These are phyloP conservation scores for Colletotrichum endophyticum DNA, from an alignment of 2,329 filamentous ascomycete species.

Conservation along the genomic window DNA sequence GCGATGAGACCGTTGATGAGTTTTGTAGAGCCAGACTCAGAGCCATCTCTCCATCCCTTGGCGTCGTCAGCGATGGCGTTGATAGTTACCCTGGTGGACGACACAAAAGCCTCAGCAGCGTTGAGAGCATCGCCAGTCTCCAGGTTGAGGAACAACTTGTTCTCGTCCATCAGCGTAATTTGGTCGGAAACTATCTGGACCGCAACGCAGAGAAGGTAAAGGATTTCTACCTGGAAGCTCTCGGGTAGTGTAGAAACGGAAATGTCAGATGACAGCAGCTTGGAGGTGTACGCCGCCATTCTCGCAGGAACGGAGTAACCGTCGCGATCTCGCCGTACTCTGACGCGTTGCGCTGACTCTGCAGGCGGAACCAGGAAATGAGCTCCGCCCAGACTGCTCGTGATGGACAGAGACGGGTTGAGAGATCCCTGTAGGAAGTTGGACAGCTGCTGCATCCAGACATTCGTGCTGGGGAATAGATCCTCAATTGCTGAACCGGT, in stretches of 20 bases:
- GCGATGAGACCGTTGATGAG: conserved; percentile 47
- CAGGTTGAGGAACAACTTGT: conserved; percentile 52
- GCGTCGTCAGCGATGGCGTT: conserved; percentile 35
- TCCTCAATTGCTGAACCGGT: conserved; percentile 40
- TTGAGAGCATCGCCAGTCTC: conserved; percentile 36
- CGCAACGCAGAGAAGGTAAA: conserved; percentile 57
- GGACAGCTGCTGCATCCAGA: conserved; percentile 70
- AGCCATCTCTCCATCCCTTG: conserved; percentile 41
- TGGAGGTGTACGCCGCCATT: conserved; percentile 73
- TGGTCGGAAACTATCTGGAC: conserved; percentile 60
- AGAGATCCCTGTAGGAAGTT: conserved; percentile 58
- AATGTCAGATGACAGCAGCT: conserved; percentile 54
- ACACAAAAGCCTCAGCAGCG: conserved; percentile 49
- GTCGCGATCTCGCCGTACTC: conserved; percentile 64
- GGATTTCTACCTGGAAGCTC: conserved; percentile 50
- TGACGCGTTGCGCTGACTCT: conserved; percentile 20
- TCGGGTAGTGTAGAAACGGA: conserved; percentile 42
- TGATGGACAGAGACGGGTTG: conserved; percentile 73
- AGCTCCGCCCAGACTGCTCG: conserved; percentile 73
- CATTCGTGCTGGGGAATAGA: conserved; percentile 66
- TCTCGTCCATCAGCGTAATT: conserved; percentile 45
- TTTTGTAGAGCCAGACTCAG: conserved; percentile 34
- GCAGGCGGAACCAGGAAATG: conserved; percentile 63
- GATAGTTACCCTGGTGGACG: conserved; percentile 43
- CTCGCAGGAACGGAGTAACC: conserved; percentile 77